Evolutionary conservation across 2,329 filamentous ascomycete species (phyloP).

Genomic region (Calonectria pauciramosa): DNA sequence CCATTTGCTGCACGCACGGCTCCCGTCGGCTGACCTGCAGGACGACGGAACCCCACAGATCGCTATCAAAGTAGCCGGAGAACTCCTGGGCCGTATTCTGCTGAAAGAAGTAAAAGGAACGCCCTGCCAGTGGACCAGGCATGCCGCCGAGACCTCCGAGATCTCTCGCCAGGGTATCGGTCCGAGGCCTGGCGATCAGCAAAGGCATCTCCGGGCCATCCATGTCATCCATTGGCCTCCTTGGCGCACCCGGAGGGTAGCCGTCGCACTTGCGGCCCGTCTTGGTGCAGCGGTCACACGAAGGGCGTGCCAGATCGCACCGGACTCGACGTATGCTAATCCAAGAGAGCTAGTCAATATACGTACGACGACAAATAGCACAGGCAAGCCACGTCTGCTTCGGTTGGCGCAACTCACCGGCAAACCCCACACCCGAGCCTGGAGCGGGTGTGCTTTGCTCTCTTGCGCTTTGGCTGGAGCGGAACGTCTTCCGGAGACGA

Average conservation of each 20-base stretch:
- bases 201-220: background rate
- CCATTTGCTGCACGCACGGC: conserved; percentile 33
- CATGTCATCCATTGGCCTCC: background rate
- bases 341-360: background rate
- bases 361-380: background rate
- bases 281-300: conserved; percentile 28
- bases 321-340: conserved; percentile 36
- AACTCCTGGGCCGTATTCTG: conserved; percentile 30
- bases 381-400: background rate
- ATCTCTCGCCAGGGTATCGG: background rate
- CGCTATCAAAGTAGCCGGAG: conserved; percentile 34
- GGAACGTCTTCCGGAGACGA: background rate
- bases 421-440: conserved; percentile 38
- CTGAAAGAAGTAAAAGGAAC: conserved; percentile 34
- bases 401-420: conserved; percentile 24
- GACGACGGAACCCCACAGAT: conserved; percentile 34
- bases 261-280: conserved; percentile 32
- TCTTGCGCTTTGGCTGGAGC: conserved; percentile 26
- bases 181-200: background rate
- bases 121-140: background rate
- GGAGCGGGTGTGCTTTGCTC: conserved; percentile 36
- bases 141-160: background rate
- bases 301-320: conserved; percentile 30
- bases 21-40: conserved; percentile 35
- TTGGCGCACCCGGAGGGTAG: background rate